A percentile compares a stretch with the other conserved stretches of the same genome.
These are phyloP conservation scores for Pseudotulostoma volvatum DNA, from an alignment of 495 filamentous ascomycete species.

Conservation along the genomic window DNA sequence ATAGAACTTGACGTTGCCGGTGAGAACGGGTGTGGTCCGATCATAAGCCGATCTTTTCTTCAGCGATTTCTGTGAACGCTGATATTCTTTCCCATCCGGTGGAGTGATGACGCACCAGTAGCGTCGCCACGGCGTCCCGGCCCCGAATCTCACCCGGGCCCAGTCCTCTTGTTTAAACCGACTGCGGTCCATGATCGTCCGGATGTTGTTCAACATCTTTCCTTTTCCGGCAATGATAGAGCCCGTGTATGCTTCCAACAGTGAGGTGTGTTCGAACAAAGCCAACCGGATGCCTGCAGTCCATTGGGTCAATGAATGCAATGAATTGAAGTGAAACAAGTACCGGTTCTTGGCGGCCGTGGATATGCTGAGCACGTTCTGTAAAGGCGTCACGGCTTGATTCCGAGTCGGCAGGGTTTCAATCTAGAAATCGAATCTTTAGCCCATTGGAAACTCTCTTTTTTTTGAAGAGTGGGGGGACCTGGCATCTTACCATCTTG, in stretches of 20 bases:
- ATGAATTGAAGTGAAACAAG: slow-evolving; percentile 86
- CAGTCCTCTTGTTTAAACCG: slow-evolving; percentile 73
- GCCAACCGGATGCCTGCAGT: slow-evolving; percentile 85
- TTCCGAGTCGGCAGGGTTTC: slow-evolving; percentile 74
- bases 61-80: slow-evolving; percentile 62
- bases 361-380: slow-evolving; percentile 88
- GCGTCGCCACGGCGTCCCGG: slow-evolving; percentile 87
- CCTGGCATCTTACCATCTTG: slow-evolving; percentile 66
- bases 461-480: too few species aligned
- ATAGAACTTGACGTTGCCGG: slow-evolving; percentile 87
- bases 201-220: slow-evolving; percentile 72
- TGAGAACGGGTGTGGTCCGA: slow-evolving; percentile 45
- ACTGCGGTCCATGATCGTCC: slow-evolving; percentile 63
- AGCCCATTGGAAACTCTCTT: too few species aligned
- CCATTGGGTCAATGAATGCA: slow-evolving; percentile 88
- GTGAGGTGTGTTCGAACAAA: slow-evolving; percentile 83
- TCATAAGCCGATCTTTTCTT: slow-evolving; percentile 84
- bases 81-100: slow-evolving; percentile 79
- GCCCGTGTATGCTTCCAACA: slow-evolving; percentile 95
- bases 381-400: slow-evolving; percentile 55
- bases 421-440: too few species aligned
- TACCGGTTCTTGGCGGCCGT: slow-evolving; percentile 93
- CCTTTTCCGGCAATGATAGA: slow-evolving; percentile 92
- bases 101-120: slow-evolving; percentile 93
- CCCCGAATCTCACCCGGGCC: slow-evolving; percentile 89